Conservation (phyloP, 2,329 filamentous ascomycete species). For the Fusarium ambrosium region DNA sequence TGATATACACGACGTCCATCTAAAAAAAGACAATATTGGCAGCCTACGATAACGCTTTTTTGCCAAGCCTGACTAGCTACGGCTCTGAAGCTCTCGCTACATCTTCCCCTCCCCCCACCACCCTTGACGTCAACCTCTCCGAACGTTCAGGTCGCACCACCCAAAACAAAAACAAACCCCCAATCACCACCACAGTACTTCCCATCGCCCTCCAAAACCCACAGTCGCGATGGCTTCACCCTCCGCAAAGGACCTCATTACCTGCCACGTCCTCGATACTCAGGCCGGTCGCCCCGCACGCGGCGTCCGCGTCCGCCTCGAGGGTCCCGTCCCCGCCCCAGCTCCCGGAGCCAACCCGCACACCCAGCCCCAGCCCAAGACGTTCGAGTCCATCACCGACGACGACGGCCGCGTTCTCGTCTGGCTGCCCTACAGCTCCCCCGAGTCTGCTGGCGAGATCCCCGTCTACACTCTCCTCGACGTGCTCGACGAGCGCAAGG, state of each 20-base stretch:
- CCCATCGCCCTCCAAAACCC: conserved; percentile 11
- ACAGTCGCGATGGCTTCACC: conserved; percentile 36
- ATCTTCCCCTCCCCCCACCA: conserved; percentile 13
- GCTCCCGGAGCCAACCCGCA: conserved; percentile 44
- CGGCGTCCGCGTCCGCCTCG: conserved; percentile 75
- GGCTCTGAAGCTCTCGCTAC: conserved; percentile 1
- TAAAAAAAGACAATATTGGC: background rate
- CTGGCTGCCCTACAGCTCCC: conserved; percentile 73
- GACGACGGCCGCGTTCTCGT: conserved; percentile 79
- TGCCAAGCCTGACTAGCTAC: background rate
- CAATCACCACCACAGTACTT: background rate
- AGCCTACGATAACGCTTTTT: background rate
- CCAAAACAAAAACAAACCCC: conserved; percentile 9
- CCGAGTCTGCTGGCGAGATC: conserved; percentile 66
- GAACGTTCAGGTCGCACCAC: conserved; percentile 10
- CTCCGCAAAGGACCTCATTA: conserved; percentile 74
- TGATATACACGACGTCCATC: background rate
- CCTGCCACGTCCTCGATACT: conserved; percentile 90
- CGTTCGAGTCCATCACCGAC: conserved; percentile 79
- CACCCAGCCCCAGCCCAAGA: conserved; percentile 53
- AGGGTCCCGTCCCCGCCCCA: conserved; percentile 56
- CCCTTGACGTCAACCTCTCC: conserved; percentile 29
- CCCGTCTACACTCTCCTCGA: conserved; percentile 71
- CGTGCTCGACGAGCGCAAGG: conserved; percentile 61
- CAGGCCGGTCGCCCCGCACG: conserved; percentile 77